Conservation (phyloP, 805 yeast species). For the Starmerella apis region DNA sequence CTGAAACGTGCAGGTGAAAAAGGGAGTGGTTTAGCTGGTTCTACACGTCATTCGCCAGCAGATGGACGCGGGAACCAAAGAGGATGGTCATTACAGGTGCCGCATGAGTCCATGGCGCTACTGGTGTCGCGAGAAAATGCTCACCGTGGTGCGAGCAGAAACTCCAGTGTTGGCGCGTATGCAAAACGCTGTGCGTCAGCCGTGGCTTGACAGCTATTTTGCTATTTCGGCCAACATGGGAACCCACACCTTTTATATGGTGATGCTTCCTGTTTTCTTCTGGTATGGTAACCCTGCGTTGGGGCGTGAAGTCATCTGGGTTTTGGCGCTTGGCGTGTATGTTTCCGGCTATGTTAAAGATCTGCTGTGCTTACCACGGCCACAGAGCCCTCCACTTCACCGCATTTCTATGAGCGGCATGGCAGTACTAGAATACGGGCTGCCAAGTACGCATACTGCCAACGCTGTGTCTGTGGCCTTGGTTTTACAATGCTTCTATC, state of each 20-base stretch:
- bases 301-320: slow-evolving; percentile 53
- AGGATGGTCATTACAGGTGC: slow-evolving; percentile 52
- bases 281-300: slow-evolving; percentile 62
- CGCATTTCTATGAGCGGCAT: slow-evolving; percentile 84
- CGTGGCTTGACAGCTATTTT: slow-evolving; percentile 59
- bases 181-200: slow-evolving; percentile 43
- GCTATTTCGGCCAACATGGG: slow-evolving; percentile 84
- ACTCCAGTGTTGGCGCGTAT: slow-evolving; percentile 47
- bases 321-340: slow-evolving; percentile 51
- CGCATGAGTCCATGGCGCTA: slow-evolving; percentile 42
- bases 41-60: background rate
- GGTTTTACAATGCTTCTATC: slow-evolving; percentile 30
- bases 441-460: slow-evolving; percentile 89
- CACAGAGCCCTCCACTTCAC: slow-evolving; percentile 81
- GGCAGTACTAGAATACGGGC: slow-evolving; percentile 88
- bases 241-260: slow-evolving; percentile 84
- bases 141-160: slow-evolving; percentile 54
- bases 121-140: slow-evolving; percentile 40
- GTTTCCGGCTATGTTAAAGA: slow-evolving; percentile 69
- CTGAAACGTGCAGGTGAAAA: background rate
- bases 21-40: background rate
- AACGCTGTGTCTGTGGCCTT: slow-evolving; percentile 79
- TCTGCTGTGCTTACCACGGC: slow-evolving; percentile 80
- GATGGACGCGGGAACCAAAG: slow-evolving; percentile 65
- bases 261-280: slow-evolving; percentile 72